These are phyloP conservation scores for Tetradesmus obliquus DNA, from an alignment of 139 green algal species.

Conservation along the genomic window DNA sequence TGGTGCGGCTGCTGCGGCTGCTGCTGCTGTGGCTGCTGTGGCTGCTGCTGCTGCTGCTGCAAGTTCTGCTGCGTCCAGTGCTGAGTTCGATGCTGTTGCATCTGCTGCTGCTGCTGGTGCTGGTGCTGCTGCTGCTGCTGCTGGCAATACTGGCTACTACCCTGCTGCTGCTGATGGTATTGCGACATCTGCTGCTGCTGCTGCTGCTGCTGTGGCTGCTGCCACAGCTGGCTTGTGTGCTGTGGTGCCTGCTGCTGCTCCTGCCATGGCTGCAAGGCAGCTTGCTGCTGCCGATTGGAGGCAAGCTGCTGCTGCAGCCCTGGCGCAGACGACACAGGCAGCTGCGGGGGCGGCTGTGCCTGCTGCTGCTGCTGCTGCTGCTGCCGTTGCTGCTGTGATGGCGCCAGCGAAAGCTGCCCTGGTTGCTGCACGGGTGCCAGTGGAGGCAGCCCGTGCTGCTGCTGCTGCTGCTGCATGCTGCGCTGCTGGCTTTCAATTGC, in stretches of 20 bases:
- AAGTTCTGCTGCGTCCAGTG: too few relatives aligned
- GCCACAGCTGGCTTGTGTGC: neutral
- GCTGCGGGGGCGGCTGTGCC: neutral
- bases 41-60: neutral
- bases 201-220: neutral
- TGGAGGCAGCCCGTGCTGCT: neutral
- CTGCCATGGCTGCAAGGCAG: neutral
- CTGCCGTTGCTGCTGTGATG: neutral
- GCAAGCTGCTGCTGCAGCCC: neutral
- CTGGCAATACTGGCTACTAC: neutral
- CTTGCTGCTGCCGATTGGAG: too few relatives aligned
- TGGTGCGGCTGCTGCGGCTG: neutral
- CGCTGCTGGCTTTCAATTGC: neutral
- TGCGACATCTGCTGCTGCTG: neutral
- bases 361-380: neutral
- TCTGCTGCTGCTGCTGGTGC: too few relatives aligned
- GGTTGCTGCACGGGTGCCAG: slow-evolving; percentile 2
- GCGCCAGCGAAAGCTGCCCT: neutral
- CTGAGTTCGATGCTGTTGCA: too few relatives aligned
- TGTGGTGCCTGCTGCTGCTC: neutral
- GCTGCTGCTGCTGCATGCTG: neutral
- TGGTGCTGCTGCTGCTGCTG: neutral
- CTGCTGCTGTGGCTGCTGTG: neutral
- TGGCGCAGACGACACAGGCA: neutral
- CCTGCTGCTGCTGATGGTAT: neutral